Evolutionary conservation across 805 yeast genomes (phyloP), one percentile per base, ranked within the genome.

Genomic region (Metahyphopichia silvanorum): DNA sequence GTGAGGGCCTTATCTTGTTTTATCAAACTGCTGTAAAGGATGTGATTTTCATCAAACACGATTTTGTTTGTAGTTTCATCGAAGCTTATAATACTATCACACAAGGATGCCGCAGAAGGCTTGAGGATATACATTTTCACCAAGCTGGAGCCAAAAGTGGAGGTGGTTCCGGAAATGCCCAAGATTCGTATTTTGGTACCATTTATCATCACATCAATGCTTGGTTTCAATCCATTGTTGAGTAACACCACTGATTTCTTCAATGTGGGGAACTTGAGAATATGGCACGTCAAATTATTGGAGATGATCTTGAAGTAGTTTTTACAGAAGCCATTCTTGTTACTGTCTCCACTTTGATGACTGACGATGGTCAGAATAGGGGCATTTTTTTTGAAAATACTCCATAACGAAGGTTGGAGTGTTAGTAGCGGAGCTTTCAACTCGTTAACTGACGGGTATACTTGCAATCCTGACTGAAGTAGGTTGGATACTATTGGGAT

Each of bases 171-270:
- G 26, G 26, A 9, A 14, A 24, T n/a, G 8, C 26, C 26, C 7
- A 7, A 7, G 23, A 27, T 20, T 20, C 30, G n/a, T 7, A 27
- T 18, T 16, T 27, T 27, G 30, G 18, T 27, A 8, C 18, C 22
- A 13, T 27, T 16, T 6, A n/a, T 18, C 22, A 18, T 20, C 16
- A 27, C 12, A 16, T 27, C 30, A n/a, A 27, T 20, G 15, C 11
- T 18, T 16, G 30, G 22, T 16, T 27, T 27, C 11, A 27, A 18
- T 6, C 30, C 30, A 13, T 27, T 27, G 22, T 27, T 27, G n/a
- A 18, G 9, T 4, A 27, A 13, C 9, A 17, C 14, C 22, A 27
- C 17, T 6, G 18, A 18, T 20, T 16, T 10, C 6, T 13, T 16
- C 13, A 27, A 18, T 7, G 16, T 17, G 19, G 19, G 13, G 19